Evolutionary conservation across 768 basidiomycete genomes (phyloP), one percentile per base, ranked within the genome.

Genomic region (Royoungia palumana): DNA sequence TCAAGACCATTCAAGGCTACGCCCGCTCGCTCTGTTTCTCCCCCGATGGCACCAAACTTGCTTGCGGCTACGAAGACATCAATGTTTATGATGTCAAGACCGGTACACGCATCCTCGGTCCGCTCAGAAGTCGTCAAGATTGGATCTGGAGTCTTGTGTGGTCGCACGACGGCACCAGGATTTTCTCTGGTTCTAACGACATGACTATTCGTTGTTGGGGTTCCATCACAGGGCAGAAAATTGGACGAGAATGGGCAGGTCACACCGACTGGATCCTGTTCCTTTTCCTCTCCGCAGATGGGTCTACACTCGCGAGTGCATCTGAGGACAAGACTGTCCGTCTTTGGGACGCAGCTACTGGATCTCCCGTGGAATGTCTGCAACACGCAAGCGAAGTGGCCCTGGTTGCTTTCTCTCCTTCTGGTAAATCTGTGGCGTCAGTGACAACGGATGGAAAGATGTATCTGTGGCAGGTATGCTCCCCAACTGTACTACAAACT

Each of bases 171-270:
- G 57, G 57, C 6, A 50, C 16, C 17, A 49, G 3, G 4, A 21
- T 59, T 13, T 56, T 50, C 41, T 43, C 52, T 14, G 20, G 27
- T 1, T 47, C 43, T 0, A 0, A 0, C 4, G 14, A 45, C 17
- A 6, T 43, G n/a, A 40, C 50, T 0, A 56, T 53, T 36, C 27
- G 41, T 5, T 47, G 42, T 5, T 60, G 50, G 58, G 17, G 43
- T 12, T 6, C 35, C 0, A 7, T 28, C 1, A 36, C 50, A 3
- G 50, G 50, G 35, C 10, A 13, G n/a, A n/a, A n/a, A n/a, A 22
- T 61, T 4, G 50, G 46, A 46, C 17, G 17, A 1, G 50, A 43
- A 0, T 54, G 59, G 59, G 12, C 3, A 49, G 27, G 61, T 17
- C 59, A 68, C 30, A 46, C 59, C 0, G 24, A 49, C 9, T 0